Conservation (phyloP, 768 basidiomycete genomes). For the Amanita muscaria region DNA sequence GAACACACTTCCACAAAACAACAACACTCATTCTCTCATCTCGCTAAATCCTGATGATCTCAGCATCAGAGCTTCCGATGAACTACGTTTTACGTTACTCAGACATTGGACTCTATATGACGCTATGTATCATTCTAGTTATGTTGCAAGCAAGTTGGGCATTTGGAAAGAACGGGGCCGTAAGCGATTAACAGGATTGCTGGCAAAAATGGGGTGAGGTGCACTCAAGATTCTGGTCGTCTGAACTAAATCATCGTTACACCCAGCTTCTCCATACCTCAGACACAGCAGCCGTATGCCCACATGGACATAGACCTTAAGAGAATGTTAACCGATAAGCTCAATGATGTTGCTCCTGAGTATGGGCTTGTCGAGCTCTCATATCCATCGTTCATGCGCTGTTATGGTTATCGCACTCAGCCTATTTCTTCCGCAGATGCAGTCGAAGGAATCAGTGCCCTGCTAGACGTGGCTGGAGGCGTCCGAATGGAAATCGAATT, state of each 20-base stretch:
- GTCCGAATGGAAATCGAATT: slow-evolving; percentile 86
- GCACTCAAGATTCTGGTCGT: slow-evolving; percentile 1
- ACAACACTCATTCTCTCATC: slow-evolving; percentile 27
- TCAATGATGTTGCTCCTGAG: slow-evolving; percentile 86
- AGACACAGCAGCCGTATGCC: slow-evolving; percentile 87
- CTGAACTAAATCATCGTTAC: neutral
- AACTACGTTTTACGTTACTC: slow-evolving; percentile 90
- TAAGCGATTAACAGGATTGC: slow-evolving; percentile 78
- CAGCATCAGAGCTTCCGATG: slow-evolving; percentile 75
- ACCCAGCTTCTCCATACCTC: slow-evolving; percentile 82
- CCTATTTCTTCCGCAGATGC: slow-evolving; percentile 90
- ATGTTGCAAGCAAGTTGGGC: slow-evolving; percentile 89
- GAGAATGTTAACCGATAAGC: slow-evolving; percentile 64
- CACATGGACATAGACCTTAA: slow-evolving; percentile 98
- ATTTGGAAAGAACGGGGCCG: slow-evolving; percentile 95
- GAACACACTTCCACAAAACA: slow-evolving; percentile 50
- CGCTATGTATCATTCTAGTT: slow-evolving; percentile 95
- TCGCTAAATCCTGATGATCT: slow-evolving; percentile 75
- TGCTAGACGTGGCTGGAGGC: slow-evolving; percentile 87
- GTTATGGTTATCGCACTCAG: slow-evolving; percentile 82
- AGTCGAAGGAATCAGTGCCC: slow-evolving; percentile 79
- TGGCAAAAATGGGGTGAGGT: slow-evolving; percentile 96
- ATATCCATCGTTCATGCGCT: slow-evolving; percentile 90
- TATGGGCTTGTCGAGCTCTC: slow-evolving; percentile 90
- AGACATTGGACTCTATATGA: slow-evolving; percentile 98